Evolutionary conservation across 768 basidiomycete species (phyloP).

Genomic region (Collybia mongolica): DNA sequence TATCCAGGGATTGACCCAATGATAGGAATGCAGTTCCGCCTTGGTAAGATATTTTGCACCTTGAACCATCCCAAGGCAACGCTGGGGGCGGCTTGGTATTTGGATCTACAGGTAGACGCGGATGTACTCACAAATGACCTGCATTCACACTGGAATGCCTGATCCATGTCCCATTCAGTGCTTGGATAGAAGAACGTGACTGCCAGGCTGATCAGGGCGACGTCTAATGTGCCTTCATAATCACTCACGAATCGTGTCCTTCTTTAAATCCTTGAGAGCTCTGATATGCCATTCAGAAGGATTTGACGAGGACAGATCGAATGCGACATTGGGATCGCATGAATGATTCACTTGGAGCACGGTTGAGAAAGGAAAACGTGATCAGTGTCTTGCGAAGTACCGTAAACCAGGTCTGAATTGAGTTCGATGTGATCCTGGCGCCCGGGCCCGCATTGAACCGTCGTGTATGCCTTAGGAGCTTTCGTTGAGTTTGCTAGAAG

Average conservation of each 20-base stretch:
- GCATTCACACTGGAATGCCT: conserved; percentile 58
- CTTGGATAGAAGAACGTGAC: conserved; percentile 67
- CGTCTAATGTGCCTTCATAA: conserved; percentile 4
- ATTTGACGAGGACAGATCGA: conserved; percentile 46
- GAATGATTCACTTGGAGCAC: conserved; percentile 52
- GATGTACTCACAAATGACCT: conserved; percentile 30
- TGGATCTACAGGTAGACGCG: too few relatives aligned
- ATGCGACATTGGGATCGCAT: conserved; percentile 57
- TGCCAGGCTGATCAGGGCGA: conserved; percentile 21
- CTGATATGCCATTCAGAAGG: conserved; percentile 46
- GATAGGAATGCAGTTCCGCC: conserved; percentile 32
- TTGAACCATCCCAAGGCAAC: conserved; percentile 42
- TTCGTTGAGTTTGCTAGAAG: conserved; percentile 27
- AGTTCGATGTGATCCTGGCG: conserved; percentile 51
- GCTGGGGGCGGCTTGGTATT: conserved; percentile 30
- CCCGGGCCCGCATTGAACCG: conserved; percentile 49
- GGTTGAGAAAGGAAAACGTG: background rate
- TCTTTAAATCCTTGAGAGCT: conserved; percentile 38
- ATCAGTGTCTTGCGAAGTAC: conserved; percentile 24
- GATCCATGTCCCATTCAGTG: conserved; percentile 71
- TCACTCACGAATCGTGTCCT: conserved; percentile 28
- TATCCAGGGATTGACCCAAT: conserved; percentile 45
- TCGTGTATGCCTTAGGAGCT: conserved; percentile 43
- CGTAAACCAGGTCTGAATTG: conserved; percentile 60
- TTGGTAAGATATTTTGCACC: conserved; percentile 43